Percentiles rank a stretch among this genome's conserved stretches.
These are phyloP conservation scores for Bipolaris oryzae DNA, from an alignment of 2,329 filamentous ascomycete genomes.

Conservation along the genomic window DNA sequence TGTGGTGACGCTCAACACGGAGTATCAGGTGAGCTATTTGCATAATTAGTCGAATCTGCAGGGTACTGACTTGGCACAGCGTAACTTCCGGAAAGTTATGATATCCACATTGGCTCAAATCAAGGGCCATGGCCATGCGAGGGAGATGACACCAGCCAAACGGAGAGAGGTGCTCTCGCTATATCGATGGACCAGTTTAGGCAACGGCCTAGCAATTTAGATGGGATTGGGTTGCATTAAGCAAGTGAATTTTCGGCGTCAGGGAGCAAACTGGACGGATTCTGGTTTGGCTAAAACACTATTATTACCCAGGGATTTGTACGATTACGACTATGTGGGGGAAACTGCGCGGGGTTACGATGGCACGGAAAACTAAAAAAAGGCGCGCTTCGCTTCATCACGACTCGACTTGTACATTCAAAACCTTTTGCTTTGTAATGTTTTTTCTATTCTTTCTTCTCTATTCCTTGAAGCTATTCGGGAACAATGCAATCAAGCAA, in stretches of 20 bases:
- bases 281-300: not conserved
- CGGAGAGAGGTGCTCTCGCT: slow-evolving; percentile 58
- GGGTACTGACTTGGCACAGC: slow-evolving; percentile 39
- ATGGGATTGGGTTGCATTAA: not conserved
- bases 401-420: not conserved
- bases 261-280: not conserved
- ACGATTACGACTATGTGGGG: slow-evolving; percentile 1
- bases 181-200: slow-evolving; percentile 59
- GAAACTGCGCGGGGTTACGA: not conserved
- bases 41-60: not conserved
- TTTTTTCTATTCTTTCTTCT: not conserved
- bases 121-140: slow-evolving; percentile 44
- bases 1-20: slow-evolving; percentile 90
- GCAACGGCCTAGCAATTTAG: slow-evolving; percentile 48
- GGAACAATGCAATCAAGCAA: not conserved
- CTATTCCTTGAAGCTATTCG: too few relatives aligned
- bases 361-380: not conserved
- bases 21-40: slow-evolving; percentile 73
- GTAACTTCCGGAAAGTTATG: slow-evolving; percentile 62
- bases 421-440: not conserved
- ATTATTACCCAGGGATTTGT: not conserved
- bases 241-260: not conserved
- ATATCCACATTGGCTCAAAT: slow-evolving; percentile 50
- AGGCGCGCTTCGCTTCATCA: not conserved
- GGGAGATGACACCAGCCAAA: slow-evolving; percentile 47